Evolutionary conservation across 108 stramenopile genomes (phyloP), one percentile per base, ranked within the genome.

Genomic region (Nitzschia sp.): DNA sequence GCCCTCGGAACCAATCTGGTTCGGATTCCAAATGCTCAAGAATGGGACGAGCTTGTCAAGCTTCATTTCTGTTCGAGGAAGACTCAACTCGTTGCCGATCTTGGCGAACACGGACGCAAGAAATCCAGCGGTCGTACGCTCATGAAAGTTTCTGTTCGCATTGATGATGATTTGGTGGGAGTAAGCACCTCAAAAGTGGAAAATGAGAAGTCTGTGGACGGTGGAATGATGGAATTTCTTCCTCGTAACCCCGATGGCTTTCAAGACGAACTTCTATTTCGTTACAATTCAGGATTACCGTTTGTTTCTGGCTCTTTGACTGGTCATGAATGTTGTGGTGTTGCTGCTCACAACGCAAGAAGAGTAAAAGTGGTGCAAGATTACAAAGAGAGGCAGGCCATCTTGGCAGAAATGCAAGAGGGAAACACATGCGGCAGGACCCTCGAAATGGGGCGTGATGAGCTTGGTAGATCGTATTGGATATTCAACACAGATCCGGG

Each of bases 281-380:
- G 89, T 15, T 58, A 74, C 41, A 70, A 82, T 50, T 54, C 66
- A 20, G 76, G 76, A 25, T 61, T 92, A 12, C 87, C 90, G 5
- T 86, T 87, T 71, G 57, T 89, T 25, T 74, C 87, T 44, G 93
- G 93, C 44, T 86, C 86, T 38, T 65, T 91, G 56, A 78, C 80
- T 17, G 90, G 86, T n/a, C 93, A 95, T 61, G 91, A 92, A 67
- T 83, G 86, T 24, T 95, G 93, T 69, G 93, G 88, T 2, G 61
- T 85, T 7, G 84, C 91, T 24, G 90, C 83, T 17, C 91, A 95
- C 72, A 80, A 79, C 41, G 79, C 77, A 29, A 67, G 90, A 22
- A 92, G 88, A 69, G 80, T 84, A 10, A 73, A 76, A 29, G 69
- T 86, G 21, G 63, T 90, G 1, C 67, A 79, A 46, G 65, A 77